These are phyloP conservation scores for sweet orange (Citrus sinensis) DNA, from an alignment of 345 rosid species.

Conservation along the genomic window DVS_A1.0 CM039163.1:1389001-1389500, in stretches of 20 bases:
- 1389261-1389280: conserved; percentile 8
- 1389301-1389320: not conserved
- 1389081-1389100: conserved; percentile 4
- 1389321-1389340: not conserved
- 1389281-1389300: not conserved
- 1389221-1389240: not conserved
- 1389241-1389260: conserved; percentile 11
- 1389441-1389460: not conserved
- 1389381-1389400: conserved; percentile 24
- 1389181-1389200: conserved; percentile 3
- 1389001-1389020: not conserved
- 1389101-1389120: conserved; percentile 21
- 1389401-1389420: conserved; percentile 16
- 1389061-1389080: conserved; percentile 5
- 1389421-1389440: not conserved
- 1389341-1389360: not conserved
- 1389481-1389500: not conserved
- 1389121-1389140: conserved; percentile 18
- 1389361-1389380: conserved; percentile 1
- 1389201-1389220: not conserved
- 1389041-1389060: not conserved
- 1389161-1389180: conserved; percentile 33
- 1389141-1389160: conserved; percentile 13
- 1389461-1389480: not conserved
- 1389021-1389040: not conserved